Evolutionary conservation across 345 rosid genomes (phyloP), one percentile per base, ranked within the genome.

Genomic region (Lagerstroemia speciosa): DNA sequence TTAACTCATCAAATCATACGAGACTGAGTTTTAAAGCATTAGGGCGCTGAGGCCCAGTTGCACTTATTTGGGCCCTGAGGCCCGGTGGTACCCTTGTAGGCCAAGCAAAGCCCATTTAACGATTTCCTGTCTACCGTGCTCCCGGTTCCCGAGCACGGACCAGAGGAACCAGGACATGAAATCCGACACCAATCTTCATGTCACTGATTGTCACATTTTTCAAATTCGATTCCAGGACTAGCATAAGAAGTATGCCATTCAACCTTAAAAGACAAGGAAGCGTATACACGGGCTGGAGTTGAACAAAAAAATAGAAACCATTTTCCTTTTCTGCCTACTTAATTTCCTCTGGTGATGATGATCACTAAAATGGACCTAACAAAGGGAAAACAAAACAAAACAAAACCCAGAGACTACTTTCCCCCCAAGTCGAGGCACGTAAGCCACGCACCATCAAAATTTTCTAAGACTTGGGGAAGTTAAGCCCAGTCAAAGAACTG

Each of bases 341-440:
- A 15, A 29, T 22, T 37, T 64, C 37, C 20, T 36, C 67, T 64
- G 45, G 34, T 53, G 60, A n/a, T 53, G 60, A 53, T n/a, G 31
- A 26, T n/a, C 31, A 26, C 22, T 27, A 55, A 26, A 26, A 55
- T 55, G 31, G 8, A 55, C 29, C 31, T 8, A 15, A 26, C 29
- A 58, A 58, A 29, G 33, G 34, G 27, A 11, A 58, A 58, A 29
- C 12, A 27, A 27, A 52, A 14, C 63, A 63, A 63, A 37, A 65
- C 20, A 29, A 65, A 38, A 24, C 6, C 48, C 67, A 65, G 50
- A 65, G 24, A 26, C 67, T 65, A 65, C 67, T 65, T 27, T 65
- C 11, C 32, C 46, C 37, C 31, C 67, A 65, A 38, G 67, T 65
- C 67, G 40, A 65, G 33, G 33, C 31, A 65, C 16, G 67, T 30